These are phyloP conservation scores for Sporothrix curviconia DNA, from an alignment of 2,329 filamentous ascomycete genomes.

Conservation along the genomic window DNA sequence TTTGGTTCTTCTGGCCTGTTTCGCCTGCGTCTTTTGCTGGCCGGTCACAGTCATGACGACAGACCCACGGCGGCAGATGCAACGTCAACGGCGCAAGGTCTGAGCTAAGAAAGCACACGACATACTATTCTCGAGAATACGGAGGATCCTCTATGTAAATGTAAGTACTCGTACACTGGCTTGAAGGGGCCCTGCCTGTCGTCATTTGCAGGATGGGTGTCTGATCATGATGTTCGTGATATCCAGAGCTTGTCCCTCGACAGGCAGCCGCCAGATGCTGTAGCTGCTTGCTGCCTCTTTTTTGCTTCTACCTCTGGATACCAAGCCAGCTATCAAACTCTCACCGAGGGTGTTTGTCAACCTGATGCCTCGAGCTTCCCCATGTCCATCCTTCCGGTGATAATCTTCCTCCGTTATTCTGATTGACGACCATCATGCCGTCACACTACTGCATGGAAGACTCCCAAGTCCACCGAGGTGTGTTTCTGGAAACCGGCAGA, in stretches of 20 bases:
- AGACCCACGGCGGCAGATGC: conserved; percentile 4
- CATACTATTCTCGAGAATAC: no score
- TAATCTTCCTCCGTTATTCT: background rate
- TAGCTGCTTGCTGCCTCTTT: background rate
- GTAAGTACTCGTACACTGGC: no score
- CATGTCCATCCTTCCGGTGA: background rate
- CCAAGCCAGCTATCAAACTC: no score
- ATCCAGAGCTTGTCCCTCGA: background rate
- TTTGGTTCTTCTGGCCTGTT: background rate
- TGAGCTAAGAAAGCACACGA: no score
- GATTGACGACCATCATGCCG: background rate
- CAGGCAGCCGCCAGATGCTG: background rate
- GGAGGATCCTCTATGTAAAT: no score
- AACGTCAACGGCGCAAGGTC: no score
- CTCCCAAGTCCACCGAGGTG: conserved; percentile 11
- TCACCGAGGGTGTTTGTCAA: no score
- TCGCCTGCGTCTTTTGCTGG: background rate
- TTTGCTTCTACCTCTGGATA: background rate
- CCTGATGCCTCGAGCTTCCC: no score
- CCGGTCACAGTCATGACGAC: background rate
- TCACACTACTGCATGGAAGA: conserved; percentile 11
- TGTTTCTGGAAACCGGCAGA: conserved; percentile 10
- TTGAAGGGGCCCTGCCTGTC: no score
- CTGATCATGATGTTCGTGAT: background rate
- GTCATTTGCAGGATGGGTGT: background rate